A percentile compares a stretch with the other conserved stretches of the same genome.
Conservation (phyloP, 2,329 filamentous ascomycete species). For the Ramichloridium luteum region DNA sequence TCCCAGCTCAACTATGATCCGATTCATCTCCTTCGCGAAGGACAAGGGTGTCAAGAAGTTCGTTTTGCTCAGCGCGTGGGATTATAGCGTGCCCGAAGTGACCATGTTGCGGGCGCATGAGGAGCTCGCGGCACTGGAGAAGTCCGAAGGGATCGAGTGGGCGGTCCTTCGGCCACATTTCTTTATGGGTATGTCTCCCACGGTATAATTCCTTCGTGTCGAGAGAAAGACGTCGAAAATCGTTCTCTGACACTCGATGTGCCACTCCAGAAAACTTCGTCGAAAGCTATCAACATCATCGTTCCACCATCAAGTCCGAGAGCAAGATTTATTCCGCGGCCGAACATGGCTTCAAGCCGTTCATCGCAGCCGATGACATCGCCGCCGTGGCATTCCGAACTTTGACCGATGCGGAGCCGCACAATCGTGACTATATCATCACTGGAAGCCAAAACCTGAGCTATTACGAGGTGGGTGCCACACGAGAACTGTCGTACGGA, state of each 20-base stretch:
- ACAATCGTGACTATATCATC: conserved; percentile 31
- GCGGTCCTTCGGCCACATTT: conserved; percentile 37
- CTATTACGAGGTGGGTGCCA: conserved; percentile 19
- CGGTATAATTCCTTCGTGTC: too few species aligned
- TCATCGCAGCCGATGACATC: conserved; percentile 37
- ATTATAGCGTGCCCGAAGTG: conserved; percentile 5
- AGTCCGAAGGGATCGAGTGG: conserved; percentile 25
- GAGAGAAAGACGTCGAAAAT: too few species aligned
- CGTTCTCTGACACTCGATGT: too few species aligned
- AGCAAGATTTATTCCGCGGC: conserved; percentile 34
- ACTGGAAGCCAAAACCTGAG: conserved; percentile 24
- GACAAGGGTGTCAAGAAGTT: conserved; percentile 31
- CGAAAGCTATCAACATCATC: conserved; percentile 19
- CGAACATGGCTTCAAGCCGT: conserved; percentile 35
- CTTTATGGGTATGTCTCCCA: conserved; percentile 33
- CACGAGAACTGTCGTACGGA: background rate
- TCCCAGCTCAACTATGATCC: conserved; percentile 24
- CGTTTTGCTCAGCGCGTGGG: conserved; percentile 28
- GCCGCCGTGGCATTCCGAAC: conserved; percentile 33
- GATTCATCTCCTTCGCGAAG: conserved; percentile 33
- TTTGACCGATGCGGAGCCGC: conserved; percentile 28
- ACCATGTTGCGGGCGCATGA: conserved; percentile 6
- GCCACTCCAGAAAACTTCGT: conserved; percentile 37
- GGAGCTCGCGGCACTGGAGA: conserved; percentile 15
- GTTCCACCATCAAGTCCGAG: conserved; percentile 30